Conservation (phyloP, 768 basidiomycete genomes). For the Suillus lakei region DNA sequence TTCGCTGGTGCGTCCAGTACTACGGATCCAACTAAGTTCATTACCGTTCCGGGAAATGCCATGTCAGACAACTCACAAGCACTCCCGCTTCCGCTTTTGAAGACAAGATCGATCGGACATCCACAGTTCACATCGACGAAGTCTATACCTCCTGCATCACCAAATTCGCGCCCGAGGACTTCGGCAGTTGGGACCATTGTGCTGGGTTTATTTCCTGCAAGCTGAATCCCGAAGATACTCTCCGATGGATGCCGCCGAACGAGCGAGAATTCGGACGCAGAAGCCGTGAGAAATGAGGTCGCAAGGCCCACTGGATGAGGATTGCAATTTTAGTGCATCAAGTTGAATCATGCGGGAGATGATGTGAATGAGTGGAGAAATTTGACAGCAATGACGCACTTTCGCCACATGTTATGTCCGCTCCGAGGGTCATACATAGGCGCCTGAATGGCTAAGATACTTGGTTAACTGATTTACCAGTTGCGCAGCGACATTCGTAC, state of each 20-base stretch:
- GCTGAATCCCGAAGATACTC: constrained; percentile 85
- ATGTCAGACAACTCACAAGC: constrained; percentile 63
- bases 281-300: constrained; percentile 84
- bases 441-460: constrained; percentile 83
- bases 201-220: constrained; percentile 87
- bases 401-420: constrained; percentile 95
- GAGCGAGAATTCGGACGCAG: constrained; percentile 94
- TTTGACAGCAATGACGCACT: constrained; percentile 49
- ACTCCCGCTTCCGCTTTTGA: constrained; percentile 87
- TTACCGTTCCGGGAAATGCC: neutral
- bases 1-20: constrained; percentile 85
- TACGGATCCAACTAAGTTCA: constrained; percentile 31
- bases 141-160: constrained; percentile 60
- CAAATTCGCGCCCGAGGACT: constrained; percentile 69
- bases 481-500: constrained; percentile 45
- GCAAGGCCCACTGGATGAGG: constrained; percentile 85
- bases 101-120: constrained; percentile 97
- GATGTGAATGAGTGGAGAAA: neutral
- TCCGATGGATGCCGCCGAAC: constrained; percentile 90
- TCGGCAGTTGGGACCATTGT: constrained; percentile 84
- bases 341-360: constrained; percentile 5
- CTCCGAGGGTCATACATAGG: constrained; percentile 83
- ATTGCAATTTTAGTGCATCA: neutral
- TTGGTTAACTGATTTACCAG: neutral
- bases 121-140: constrained; percentile 97